Conservation (phyloP, 768 basidiomycete genomes). For the Rhodotorula graminis region DNA sequence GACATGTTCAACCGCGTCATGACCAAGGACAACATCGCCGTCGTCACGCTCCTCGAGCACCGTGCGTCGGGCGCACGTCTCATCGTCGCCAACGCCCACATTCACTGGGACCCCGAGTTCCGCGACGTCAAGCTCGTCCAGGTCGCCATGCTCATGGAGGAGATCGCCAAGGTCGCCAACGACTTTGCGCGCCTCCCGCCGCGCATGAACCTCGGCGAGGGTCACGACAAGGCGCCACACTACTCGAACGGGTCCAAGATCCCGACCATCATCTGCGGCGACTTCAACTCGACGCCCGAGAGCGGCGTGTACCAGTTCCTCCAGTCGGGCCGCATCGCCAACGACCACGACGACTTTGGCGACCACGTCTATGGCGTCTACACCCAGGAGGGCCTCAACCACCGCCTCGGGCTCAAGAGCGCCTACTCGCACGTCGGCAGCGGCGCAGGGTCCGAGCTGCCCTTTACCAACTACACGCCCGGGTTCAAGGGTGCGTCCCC, state of each 20-base stretch:
- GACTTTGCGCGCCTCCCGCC: constrained; percentile 80
- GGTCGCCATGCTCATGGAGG: constrained; percentile 82
- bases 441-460: constrained; percentile 49
- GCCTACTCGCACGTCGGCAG: constrained; percentile 62
- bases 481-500: constrained; percentile 53
- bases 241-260: constrained; percentile 85
- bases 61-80: constrained; percentile 78
- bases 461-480: constrained; percentile 85
- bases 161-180: constrained; percentile 80
- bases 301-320: constrained; percentile 92
- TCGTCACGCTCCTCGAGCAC: constrained; percentile 80
- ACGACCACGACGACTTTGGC: constrained; percentile 85
- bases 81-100: constrained; percentile 83
- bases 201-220: constrained; percentile 45
- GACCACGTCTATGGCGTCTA: constrained; percentile 83
- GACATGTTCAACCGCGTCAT: constrained; percentile 99
- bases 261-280: constrained; percentile 85
- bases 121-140: constrained; percentile 97
- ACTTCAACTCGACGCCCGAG: constrained; percentile 82
- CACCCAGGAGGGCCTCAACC: constrained; percentile 80
- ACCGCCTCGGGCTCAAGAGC: constrained; percentile 74
- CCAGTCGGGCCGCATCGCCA: constrained; percentile 58
- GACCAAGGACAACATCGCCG: constrained; percentile 87
- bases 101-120: constrained; percentile 87
- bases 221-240: constrained; percentile 53